Evolutionary conservation across 371 early-diverging fungal species (phyloP).

Genomic region (Mucor lusitanicus): DNA sequence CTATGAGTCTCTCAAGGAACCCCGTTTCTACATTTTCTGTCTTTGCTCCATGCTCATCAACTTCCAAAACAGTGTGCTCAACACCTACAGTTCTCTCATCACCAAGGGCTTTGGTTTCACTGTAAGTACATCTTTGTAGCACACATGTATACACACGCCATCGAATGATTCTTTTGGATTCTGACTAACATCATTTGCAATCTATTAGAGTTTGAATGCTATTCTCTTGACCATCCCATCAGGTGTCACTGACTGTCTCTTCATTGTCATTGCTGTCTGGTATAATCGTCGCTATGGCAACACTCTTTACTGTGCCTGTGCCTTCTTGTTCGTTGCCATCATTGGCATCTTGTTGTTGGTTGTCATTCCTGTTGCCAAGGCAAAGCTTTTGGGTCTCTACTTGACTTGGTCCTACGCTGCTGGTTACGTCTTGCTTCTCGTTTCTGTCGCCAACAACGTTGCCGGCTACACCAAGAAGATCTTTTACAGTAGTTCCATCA

Average conservation of each 20-base stretch:
- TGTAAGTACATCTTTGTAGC: slow-evolving; percentile 21
- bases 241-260: slow-evolving; percentile 33
- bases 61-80: slow-evolving; percentile 42
- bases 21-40: slow-evolving; percentile 25
- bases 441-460: slow-evolving; percentile 28
- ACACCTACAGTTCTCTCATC: slow-evolving; percentile 37
- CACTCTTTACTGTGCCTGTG: slow-evolving; percentile 31
- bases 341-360: slow-evolving; percentile 40
- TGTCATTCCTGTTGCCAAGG: slow-evolving; percentile 38
- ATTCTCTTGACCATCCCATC: slow-evolving; percentile 44
- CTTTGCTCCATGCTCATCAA: slow-evolving; percentile 33
- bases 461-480: slow-evolving; percentile 46
- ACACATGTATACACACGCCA: neutral
- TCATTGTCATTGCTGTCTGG: slow-evolving; percentile 37
- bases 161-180: neutral
- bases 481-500: slow-evolving; percentile 29
- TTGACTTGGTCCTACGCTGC: slow-evolving; percentile 35
- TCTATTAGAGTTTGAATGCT: slow-evolving; percentile 30
- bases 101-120: slow-evolving; percentile 42
- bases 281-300: slow-evolving; percentile 37
- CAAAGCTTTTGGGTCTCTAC: slow-evolving; percentile 38
- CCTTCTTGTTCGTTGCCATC: slow-evolving; percentile 24
- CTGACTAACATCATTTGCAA: neutral
- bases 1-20: slow-evolving; percentile 20
- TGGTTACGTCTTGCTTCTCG: slow-evolving; percentile 10